Base-by-base conservation (phyloP, 371 early-diverging fungal species). In the Apophysomyces variabilis region DNA sequence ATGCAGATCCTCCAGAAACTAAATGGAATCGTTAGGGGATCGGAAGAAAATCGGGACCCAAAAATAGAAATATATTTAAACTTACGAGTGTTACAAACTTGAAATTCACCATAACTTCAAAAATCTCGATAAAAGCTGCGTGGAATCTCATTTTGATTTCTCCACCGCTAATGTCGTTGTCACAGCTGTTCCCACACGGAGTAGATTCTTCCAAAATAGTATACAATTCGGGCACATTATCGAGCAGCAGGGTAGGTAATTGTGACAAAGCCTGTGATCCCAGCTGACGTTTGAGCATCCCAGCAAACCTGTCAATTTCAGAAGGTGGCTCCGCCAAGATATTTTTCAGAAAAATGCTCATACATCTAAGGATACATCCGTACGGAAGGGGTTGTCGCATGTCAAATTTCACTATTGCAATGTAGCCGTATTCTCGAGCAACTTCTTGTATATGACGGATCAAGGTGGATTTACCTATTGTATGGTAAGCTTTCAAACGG, bases 1-100 rank as follows among this genome's bases (percentile, higher is more conserved):
- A 65, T 82, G 82, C 36, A 82, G 72, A 77, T 82, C 82, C 72
- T 82, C 82, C 67, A 82, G 61, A 71, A 82, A 78, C 82, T 82
- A 58, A 7, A 39, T 66, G 46, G 54, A 62, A 60, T n/a, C 45
- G 18, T 45, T 35, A 11, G 41, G 32, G 32, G 3, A 26, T 50
- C 16, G 12, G 47, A 7, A 14, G 18, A 44, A 13, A 54, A 12
- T 18, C 36, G 26, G 6, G 38, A 12, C 11, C 36, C 58, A 13
- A 61, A 43, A 60, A 56, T 32, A n/a, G 50, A 21, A 57, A 21
- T 62, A 8, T 58, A 26, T 16, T 38, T 45, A 12, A 56, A 63
- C 77, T 79, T 76, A 82, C 82, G 66, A 82, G 60, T 0, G 82
- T 82, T 4, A 79, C 69, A 66, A 82, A 79, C 60, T 76, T 79